Base-by-base conservation (phyloP, 148 eudicot genomes). In the Polygonum maritimum region DNA sequence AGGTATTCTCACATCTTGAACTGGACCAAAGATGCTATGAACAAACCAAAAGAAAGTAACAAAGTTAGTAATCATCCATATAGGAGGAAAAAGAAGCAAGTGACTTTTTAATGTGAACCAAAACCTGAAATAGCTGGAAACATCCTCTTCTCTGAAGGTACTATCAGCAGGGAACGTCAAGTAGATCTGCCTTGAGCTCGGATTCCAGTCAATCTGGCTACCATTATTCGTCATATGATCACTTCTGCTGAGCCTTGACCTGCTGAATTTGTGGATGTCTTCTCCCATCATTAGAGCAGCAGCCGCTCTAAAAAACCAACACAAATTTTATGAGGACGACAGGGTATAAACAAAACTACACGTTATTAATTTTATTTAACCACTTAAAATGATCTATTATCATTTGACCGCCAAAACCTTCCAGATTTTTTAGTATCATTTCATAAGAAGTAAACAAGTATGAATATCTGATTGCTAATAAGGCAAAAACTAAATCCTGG, bases 1-100 rank as follows among this genome's bases (percentile, higher is more conserved):
- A 13, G 98, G 98, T 21, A 93, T 93, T 79, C 98, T 89, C 82
- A 93, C 98, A 83, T 93, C 98, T 86, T 93, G 96, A 51, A 93
- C 98, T 2, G 94, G 94, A 48, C 98, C 98, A 71, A 80, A 93
- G 57, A 81, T 91, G 77, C 98, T 93, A 82, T 82, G 84, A 75
- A 69, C 75, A 55, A 54, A 77, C 9, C 44, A 69, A 13, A 39
- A 31, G 7, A 31, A 38, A 15, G 19, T 69, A 69, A 45, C 15
- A 38, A 69, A 69, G 4, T 12, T 15, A 69, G 36, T 36, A 15
- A 69, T 15, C 0, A 36, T 38, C 45, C 19, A 6, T 44, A 44
- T 7, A 5, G 9, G 47, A 7, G 47, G 47, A 15, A 69, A 65
- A 31, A 31, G 40, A 65, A 33, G 36, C 4, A 12, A 10, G 19